Conservation (phyloP, 2,329 filamentous ascomycete species). For the Hypoxylon sp. region DNA sequence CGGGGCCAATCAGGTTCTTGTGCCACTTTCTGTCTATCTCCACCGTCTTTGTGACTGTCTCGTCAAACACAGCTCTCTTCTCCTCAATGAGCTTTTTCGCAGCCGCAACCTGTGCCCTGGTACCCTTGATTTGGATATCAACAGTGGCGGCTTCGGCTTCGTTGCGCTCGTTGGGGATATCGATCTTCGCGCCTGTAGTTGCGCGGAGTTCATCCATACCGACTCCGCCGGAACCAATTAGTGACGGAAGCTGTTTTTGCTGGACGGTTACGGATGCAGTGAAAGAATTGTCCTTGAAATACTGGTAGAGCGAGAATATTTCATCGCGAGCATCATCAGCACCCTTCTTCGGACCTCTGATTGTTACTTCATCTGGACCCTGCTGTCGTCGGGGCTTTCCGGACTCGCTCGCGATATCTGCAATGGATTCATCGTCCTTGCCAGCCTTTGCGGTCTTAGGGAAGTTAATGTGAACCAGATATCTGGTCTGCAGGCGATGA, state of each 20-base stretch:
- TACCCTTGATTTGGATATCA: conserved; percentile 91
- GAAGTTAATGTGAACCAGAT: conserved; percentile 96
- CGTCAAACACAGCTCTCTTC: conserved; percentile 86
- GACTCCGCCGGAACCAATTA: conserved; percentile 90
- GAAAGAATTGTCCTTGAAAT: conserved; percentile 86
- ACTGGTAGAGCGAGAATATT: conserved; percentile 87
- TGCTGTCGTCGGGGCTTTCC: conserved; percentile 75
- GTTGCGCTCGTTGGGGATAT: conserved; percentile 85
- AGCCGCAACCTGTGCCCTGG: conserved; percentile 87
- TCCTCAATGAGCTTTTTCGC: conserved; percentile 91
- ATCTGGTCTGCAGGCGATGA: conserved; percentile 89
- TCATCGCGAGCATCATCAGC: conserved; percentile 93
- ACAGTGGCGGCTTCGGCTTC: conserved; percentile 73
- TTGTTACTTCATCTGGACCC: conserved; percentile 84
- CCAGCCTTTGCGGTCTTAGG: conserved; percentile 71
- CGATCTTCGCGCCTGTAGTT: conserved; percentile 85
- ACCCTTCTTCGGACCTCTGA: conserved; percentile 91
- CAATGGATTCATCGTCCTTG: conserved; percentile 74
- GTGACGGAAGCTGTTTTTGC: conserved; percentile 88
- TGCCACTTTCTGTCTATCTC: conserved; percentile 97
- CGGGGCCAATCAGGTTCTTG: conserved; percentile 84
- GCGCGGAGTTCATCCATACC: conserved; percentile 91
- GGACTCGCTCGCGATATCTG: conserved; percentile 73
- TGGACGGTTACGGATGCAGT: conserved; percentile 83
- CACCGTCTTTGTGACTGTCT: conserved; percentile 84